Conservation (phyloP, 2,329 filamentous ascomycete genomes). For the Pseudovirgaria hyperparasitica region DNA sequence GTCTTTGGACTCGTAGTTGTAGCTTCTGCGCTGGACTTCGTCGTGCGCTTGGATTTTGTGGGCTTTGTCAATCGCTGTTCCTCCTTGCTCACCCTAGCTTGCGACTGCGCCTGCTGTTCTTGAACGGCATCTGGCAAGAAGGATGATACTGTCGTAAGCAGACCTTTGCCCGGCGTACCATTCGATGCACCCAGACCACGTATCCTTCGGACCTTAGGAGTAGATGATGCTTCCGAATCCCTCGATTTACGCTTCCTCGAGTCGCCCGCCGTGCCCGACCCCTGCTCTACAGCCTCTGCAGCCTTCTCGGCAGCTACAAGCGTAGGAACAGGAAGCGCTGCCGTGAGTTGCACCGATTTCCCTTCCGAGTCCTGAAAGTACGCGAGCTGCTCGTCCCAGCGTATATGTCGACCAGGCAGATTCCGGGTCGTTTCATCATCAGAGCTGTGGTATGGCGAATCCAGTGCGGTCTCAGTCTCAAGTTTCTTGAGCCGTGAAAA, state of each 20-base stretch:
- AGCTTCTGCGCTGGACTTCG: conserved; percentile 3
- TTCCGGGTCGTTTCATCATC: conserved; percentile 6
- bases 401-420: conserved; percentile 18
- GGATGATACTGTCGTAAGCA: conserved; percentile 14
- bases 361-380: conserved; percentile 27
- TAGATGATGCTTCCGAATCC: conserved; percentile 11
- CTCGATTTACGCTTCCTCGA: conserved; percentile 16
- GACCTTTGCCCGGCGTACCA: conserved; percentile 24
- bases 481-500: conserved; percentile 30
- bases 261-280: neutral
- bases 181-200: conserved; percentile 21
- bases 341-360: conserved; percentile 16
- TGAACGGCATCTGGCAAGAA: conserved; percentile 12
- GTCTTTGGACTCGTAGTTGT: conserved; percentile 9
- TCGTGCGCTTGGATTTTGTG: conserved; percentile 11
- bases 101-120: conserved; percentile 12
- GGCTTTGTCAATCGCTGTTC: conserved; percentile 10
- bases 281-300: conserved; percentile 11
- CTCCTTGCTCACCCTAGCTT: conserved; percentile 6
- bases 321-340: conserved; percentile 18
- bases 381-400: conserved; percentile 34
- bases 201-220: conserved; percentile 19
- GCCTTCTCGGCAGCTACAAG: conserved; percentile 6
- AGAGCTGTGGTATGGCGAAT: conserved; percentile 3
- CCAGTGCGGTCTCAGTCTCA: conserved; percentile 14